Evolutionary conservation across 495 filamentous ascomycete species (phyloP), one percentile per base, ranked within the genome.

Genomic region (Podospora didyma): DNA sequence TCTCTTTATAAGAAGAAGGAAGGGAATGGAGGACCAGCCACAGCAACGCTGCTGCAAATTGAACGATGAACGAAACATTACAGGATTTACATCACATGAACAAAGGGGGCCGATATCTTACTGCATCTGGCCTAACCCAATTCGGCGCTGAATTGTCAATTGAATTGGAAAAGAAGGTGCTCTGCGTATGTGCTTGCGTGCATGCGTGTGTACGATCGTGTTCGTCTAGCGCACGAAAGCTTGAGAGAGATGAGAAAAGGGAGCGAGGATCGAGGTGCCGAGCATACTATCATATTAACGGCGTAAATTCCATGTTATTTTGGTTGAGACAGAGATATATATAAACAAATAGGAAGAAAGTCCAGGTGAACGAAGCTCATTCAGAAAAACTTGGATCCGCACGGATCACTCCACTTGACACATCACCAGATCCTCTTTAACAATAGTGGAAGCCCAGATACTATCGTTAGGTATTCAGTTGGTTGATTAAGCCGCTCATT

Each of bases 251-350:
- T 10, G 39, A 42, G 24, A 54, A 19, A 26, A 46, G 21, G 14
- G 35, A 41, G 20, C 21, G 34, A 52, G 22, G 35, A 52, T 22
- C 1, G 2, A 31, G 16, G 26, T 28, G 10, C 23, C 11, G n/a
- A 14, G 14, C 48, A 10, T 1, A 19, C 41, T 28, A 46, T 54
- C 52, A 46, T 22, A 22, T 54, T 46, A 28, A 45, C 28, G 42
- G 52, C 52, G 41, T 47, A 54, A 42, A 45, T 46, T 41, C 42
- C 46, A 20, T 51, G 19, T 49, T 17, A 42, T 16, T 42, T 42
- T 42, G n/a, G 12, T 42, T 17, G 12, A 17, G 26, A 31, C 26
- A 31, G 3, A 31, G 4, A 31, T 31, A 31, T 9, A 31, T 31
- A 31, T 9, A 31, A 4, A 31, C 26, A 31, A 4, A 31, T 9